Evolutionary conservation across 1,139 yeast species (phyloP).

Genomic region (Kodamaea sp.): DNA sequence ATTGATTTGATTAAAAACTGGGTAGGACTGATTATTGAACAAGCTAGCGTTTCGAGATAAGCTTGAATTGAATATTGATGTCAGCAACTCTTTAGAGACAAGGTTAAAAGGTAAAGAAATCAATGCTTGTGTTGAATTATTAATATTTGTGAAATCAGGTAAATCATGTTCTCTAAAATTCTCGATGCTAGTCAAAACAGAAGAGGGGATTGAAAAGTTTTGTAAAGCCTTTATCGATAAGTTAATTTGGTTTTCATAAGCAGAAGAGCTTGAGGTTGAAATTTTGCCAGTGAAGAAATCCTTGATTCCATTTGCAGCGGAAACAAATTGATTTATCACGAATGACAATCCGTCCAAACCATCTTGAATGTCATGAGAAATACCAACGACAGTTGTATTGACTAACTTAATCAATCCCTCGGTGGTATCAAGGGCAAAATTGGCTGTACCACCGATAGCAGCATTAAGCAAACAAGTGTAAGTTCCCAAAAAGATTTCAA

Average conservation of each 20-base stretch:
- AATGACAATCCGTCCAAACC: constrained; percentile 55
- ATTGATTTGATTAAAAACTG: constrained; percentile 15
- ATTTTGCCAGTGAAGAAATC: constrained; percentile 48
- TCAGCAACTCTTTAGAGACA: constrained; percentile 5
- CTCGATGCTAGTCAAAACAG: constrained; percentile 13
- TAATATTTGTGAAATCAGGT: constrained; percentile 12
- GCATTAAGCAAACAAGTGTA: constrained; percentile 78
- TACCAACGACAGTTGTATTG: constrained; percentile 52
- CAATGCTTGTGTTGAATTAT: constrained; percentile 12
- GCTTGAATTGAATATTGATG: constrained; percentile 9
- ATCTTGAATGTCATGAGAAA: constrained; percentile 57
- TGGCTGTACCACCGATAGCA: constrained; percentile 67
- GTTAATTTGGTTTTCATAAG: constrained; percentile 43
- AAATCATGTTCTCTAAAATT: constrained; percentile 10
- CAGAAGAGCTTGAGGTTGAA: constrained; percentile 17
- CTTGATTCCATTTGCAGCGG: constrained; percentile 44
- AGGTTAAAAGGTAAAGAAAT: constrained; percentile 13
- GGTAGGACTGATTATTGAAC: constrained; percentile 35
- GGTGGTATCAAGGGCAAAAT: constrained; percentile 70
- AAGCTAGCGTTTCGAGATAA: constrained; percentile 1
- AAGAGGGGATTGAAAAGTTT: constrained; percentile 56
- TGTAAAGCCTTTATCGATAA: constrained; percentile 55
- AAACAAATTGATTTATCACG: constrained; percentile 48
- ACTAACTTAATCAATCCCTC: constrained; percentile 57
- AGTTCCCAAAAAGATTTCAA: constrained; percentile 79